phyloP scores from a whole-genome alignment of 768 basidiomycete genomes.

The Russula brevipes region DNA sequence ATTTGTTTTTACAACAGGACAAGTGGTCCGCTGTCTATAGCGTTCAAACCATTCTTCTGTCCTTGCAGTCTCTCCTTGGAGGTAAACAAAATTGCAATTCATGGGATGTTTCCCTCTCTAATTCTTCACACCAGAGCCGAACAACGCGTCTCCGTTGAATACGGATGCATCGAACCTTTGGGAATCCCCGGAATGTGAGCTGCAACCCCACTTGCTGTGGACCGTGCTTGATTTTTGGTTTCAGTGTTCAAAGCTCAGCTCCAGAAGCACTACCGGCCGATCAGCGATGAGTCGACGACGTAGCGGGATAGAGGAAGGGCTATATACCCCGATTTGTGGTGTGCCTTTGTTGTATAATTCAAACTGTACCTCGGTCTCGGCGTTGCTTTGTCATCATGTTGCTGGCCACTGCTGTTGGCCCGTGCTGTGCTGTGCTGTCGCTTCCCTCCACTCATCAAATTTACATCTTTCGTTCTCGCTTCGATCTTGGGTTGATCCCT shows the following conservation, averaged over 20 bases:
- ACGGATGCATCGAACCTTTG: constrained; percentile 80
- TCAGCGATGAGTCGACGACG: constrained; percentile 34
- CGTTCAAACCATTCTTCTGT: constrained; percentile 84
- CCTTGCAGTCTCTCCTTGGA: constrained; percentile 81
- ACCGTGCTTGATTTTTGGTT: constrained; percentile 12
- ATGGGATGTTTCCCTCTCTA: neutral
- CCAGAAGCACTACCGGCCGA: constrained; percentile 64
- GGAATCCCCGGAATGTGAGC: constrained; percentile 61
- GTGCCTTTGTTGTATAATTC: constrained; percentile 6
- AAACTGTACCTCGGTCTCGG: neutral
- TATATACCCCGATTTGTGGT: constrained; percentile 8
- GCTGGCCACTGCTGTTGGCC: neutral
- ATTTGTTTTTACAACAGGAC: constrained; percentile 44
- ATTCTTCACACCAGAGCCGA: constrained; percentile 57
- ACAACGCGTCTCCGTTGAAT: constrained; percentile 89
- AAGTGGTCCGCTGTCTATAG: constrained; percentile 94
- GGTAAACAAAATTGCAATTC: constrained; percentile 43
- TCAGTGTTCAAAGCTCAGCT: constrained; percentile 56
- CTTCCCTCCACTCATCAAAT: neutral
- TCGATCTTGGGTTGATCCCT: constrained; percentile 13
- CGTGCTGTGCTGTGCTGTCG: neutral
- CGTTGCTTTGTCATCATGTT: constrained; percentile 20
- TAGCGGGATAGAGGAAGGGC: constrained; percentile 24
- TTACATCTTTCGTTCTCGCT: neutral
- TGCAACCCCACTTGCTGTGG: neutral